Percentiles rank a stretch among this genome's conserved stretches.
Evolutionary conservation across 208 protist species (phyloP).

Genomic region (Trypanosoma melophagium): DNA sequence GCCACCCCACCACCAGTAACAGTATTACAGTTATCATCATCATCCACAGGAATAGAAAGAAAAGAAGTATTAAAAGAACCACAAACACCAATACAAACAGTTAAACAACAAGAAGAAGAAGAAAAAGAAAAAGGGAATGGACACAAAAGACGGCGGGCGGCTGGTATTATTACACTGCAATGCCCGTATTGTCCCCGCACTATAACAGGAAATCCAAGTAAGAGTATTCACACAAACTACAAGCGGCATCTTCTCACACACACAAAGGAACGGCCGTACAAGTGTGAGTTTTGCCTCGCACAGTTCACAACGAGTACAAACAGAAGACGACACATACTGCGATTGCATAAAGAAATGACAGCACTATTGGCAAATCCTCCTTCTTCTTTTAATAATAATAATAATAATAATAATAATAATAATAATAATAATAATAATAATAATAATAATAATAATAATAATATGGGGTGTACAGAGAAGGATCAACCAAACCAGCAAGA

Average conservation of each 20-base stretch:
- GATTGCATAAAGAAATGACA: slow-evolving; percentile 35
- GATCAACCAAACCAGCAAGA: background rate
- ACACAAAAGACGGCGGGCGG: slow-evolving; percentile 2
- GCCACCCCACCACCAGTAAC: too few species aligned
- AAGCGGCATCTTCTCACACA: slow-evolving; percentile 71
- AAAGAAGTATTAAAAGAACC: too few species aligned
- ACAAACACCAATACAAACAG: too few species aligned
- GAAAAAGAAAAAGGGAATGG: too few species aligned
- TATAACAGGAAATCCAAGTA: slow-evolving; percentile 49
- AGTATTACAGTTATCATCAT: too few species aligned
- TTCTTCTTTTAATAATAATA: background rate
- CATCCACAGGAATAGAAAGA: too few species aligned
- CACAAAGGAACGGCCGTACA: slow-evolving; percentile 61
- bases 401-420: background rate
- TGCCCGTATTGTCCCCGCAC: slow-evolving; percentile 64
- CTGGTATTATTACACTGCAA: slow-evolving; percentile 7
- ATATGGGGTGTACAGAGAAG: background rate
- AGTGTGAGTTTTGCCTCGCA: slow-evolving; percentile 56
- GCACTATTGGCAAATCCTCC: slow-evolving; percentile 20
- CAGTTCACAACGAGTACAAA: slow-evolving; percentile 72
- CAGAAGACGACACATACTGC: slow-evolving; percentile 45
- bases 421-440: background rate
- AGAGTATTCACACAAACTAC: slow-evolving; percentile 76
- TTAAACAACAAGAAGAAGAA: too few species aligned
- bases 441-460: slow-evolving; percentile 1